Base-by-base conservation (phyloP, 805 yeast species). In the Starmerella roubikii region DNA sequence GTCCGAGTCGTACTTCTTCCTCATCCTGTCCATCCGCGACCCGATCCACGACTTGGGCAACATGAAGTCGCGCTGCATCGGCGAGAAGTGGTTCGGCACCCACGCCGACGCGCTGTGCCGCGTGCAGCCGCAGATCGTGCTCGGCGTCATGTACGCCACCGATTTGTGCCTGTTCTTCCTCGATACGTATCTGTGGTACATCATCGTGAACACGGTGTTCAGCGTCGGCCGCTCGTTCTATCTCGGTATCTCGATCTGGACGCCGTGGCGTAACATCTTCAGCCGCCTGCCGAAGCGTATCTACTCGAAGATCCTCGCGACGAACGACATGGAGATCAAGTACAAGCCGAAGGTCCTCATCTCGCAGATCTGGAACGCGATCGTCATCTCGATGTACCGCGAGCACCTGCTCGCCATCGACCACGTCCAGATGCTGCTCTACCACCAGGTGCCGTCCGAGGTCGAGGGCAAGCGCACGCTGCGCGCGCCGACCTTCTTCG, bases 201-300 rank as follows among this genome's bases (percentile, higher is more conserved):
- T 91, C 69, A 69, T 91, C 54, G 78, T 81, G 61, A 91, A 88
- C 74, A 80, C 94, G 64, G 73, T 84, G 51, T 86, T 84, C 75
- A 88, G 97, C 46, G 84, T 91, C 56, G 96, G 94, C 54, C 83
- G 94, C 60, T 91, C 98, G 13, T 91, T 91, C 73, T 91, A 88
- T 71, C 72, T 93, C 63, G 99, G 99, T 79, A 86, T 91, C 54
- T 91, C 99, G 33, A 88, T 91, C 50, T 76, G 86, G 70, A 91
- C 99, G 30, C 99, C 99, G 47, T 91, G 99, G 99, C 83, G 97
- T 75, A 91, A 93, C 62, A 86, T 91, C 53, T 91, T 88, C 71
- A 78, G 95, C 39, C 78, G 99, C 65, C 69, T 91, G 60, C 99
- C 99, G 60, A 91, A 91, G 77, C 84, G 99, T 76, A 84, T 91